These are phyloP conservation scores for Venturia aucupariae DNA, from an alignment of 2,329 filamentous ascomycete genomes.

Conservation along the genomic window DNA sequence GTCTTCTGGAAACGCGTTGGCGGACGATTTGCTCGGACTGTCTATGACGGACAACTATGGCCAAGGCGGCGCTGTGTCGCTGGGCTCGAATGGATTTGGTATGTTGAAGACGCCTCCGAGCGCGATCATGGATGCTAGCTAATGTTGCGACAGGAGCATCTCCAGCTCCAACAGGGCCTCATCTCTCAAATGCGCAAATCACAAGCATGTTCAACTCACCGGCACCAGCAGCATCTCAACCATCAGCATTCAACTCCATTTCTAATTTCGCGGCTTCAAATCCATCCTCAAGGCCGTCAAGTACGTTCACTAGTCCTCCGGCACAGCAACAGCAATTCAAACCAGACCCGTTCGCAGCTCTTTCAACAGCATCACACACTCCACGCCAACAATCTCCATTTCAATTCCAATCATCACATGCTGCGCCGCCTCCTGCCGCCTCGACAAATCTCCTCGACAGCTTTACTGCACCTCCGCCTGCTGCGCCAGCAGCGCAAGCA, in stretches of 20 bases:
- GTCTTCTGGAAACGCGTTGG: conserved; percentile 56
- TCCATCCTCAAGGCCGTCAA: conserved; percentile 23
- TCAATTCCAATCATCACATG: conserved; percentile 38
- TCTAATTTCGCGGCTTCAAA: conserved; percentile 4
- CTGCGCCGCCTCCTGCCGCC: conserved; percentile 23
- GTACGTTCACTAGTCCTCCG: conserved; percentile 13
- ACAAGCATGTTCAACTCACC: conserved; percentile 14
- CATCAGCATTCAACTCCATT: conserved; percentile 6
- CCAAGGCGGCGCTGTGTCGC: conserved; percentile 70
- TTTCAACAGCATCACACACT: conserved; percentile 37
- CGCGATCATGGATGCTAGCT: conserved; percentile 8
- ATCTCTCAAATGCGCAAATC: conserved; percentile 15
- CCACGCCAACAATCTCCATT: conserved; percentile 43
- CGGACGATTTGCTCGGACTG: conserved; percentile 84
- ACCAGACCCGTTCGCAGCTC: conserved; percentile 53
- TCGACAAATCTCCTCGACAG: conserved; percentile 23
- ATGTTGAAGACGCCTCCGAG: background rate
- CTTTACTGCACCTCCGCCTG: conserved; percentile 13
- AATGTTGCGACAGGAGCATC: background rate
- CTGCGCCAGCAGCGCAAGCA: conserved; percentile 17
- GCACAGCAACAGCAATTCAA: conserved; percentile 30
- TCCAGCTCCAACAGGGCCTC: conserved; percentile 1
- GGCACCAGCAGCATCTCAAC: conserved; percentile 7
- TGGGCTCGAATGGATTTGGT: conserved; percentile 45
- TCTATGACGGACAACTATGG: conserved; percentile 70